A percentile compares a stretch with the other conserved stretches of the same genome.
Conservation (phyloP, 768 basidiomycete species). For the Pseudohyphozyma bogoriensis region DNA sequence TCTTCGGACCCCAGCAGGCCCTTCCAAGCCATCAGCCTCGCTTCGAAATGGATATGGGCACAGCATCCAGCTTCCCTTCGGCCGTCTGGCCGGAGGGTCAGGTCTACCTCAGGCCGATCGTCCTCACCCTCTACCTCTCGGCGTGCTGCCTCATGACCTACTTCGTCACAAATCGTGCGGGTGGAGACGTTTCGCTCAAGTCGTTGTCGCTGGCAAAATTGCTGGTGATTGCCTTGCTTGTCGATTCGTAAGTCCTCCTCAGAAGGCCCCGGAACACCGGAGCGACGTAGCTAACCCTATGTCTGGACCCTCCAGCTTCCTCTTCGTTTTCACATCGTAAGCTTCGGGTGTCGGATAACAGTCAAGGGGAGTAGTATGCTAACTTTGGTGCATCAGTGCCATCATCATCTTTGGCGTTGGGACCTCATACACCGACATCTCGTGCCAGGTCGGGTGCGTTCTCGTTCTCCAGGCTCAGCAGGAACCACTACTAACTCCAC, state of each 20-base stretch:
- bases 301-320: background rate
- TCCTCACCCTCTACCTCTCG: background rate
- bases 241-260: background rate
- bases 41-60: too few relatives aligned
- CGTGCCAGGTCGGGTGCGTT: conserved; percentile 22
- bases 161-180: background rate
- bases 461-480: too few relatives aligned
- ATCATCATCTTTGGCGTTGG: conserved; percentile 28
- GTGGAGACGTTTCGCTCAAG: background rate
- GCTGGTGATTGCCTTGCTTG: background rate
- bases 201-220: background rate
- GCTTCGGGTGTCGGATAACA: too few relatives aligned
- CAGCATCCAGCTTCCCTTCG: too few relatives aligned
- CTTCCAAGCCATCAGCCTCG: too few relatives aligned
- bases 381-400: too few relatives aligned
- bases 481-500: too few relatives aligned
- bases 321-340: conserved; percentile 20
- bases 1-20: too few relatives aligned
- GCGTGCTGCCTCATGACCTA: background rate
- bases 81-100: conserved; percentile 16
- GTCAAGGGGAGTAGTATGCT: too few relatives aligned
- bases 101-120: conserved; percentile 5
- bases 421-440: background rate
- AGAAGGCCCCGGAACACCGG: background rate
- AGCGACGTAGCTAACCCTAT: background rate